Evolutionary conservation across 208 protist genomes (phyloP), one percentile per base, ranked within the genome.

Genomic region (Leishmania gerbilli): DNA sequence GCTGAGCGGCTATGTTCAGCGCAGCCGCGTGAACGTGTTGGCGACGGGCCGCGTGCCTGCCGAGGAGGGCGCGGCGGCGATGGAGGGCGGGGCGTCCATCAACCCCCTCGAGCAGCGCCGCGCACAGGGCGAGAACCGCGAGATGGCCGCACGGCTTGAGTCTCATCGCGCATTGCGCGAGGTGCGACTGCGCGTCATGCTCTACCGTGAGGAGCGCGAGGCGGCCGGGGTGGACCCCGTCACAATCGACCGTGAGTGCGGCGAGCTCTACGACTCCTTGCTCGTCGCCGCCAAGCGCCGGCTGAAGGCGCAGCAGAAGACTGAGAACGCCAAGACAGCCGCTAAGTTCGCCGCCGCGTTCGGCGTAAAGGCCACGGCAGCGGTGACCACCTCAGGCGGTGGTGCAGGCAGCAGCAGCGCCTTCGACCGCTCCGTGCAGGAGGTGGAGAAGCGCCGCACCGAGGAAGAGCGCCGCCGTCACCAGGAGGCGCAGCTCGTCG

Each of bases 1-100:
- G 8, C 87, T 96, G 21, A 97, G 94, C 71, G 94, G 94, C 9
- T 97, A 95, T 78, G 90, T 97, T 42, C 92, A 97, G 88, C 91
- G 94, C 34, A 97, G 94, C 74, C 81, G 81, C 27, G 81, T 85
- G 19, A 85, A 83, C 78, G 69, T 84, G 19, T 82, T 71, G 31
- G 77, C 75, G 11, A 77, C 62, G 71, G 80, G 68, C 84, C 83
- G 68, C 80, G 81, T 77, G n/a, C 79, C 76, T n/a, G 86, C 74
- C 40, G 86, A 88, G 51, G 84, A 77, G 15, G 87, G 82, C 60
- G 84, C 83, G 42, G 74, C 77, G 0, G 74, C 82, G 47, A 53
- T 2, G 19, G 72, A 77, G 55, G 79, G 87, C n/a, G 79, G 85
- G 0, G 74, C 79, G 55, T 80, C 84, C 15, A 87, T 91, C 67